Evolutionary conservation across 257 asterid genomes (phyloP), one percentile per base, ranked within the genome.

Genomic region (Gentiana straminea): DNA sequence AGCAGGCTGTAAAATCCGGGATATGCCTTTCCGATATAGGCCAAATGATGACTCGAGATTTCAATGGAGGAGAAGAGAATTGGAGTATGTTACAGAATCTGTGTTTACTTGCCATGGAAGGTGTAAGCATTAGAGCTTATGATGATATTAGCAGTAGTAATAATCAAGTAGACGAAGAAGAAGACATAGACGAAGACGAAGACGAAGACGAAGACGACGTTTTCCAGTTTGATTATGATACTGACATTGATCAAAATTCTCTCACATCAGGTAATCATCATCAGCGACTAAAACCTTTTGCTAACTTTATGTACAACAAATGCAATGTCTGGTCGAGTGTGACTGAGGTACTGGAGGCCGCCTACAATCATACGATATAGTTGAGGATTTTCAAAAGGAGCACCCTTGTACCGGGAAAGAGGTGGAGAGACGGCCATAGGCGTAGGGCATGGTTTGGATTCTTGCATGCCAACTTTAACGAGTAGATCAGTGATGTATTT

Each of bases 11-110:
- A 1, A 68, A 70, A 9, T 73, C 61, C 10, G 96, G 94, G 61
- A 57, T 91, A 63, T 81, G 95, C 56, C 87, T 86, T 55, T 83
- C 96, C 38, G 95, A 84, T 55, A 90, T 90, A 51, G 98, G 98
- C 13, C 89, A 81, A 37, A 86, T 86, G 86, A 87, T 91, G 96
- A 91, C 92, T 13, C 68, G 98, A 24, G 83, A 81, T 43, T 79
- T 80, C 43, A 65, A 72, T 3, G 83, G 86, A 46, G 94, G 85
- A 39, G 81, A 77, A 45, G 94, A 82, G 61, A 74, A 73, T 50
- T 76, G 81, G 80, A 91, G 98, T 50, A 73, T 73, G 1, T 69
- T 87, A 4, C 95, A 91, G 77, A 75, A 64, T 59, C 62, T 91
- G 36, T 87, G 98, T 73, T 57, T 81, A 52, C 68, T 63, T 55